Conservation (phyloP, 768 basidiomycete genomes). For the Scleroderma bovista region DNA sequence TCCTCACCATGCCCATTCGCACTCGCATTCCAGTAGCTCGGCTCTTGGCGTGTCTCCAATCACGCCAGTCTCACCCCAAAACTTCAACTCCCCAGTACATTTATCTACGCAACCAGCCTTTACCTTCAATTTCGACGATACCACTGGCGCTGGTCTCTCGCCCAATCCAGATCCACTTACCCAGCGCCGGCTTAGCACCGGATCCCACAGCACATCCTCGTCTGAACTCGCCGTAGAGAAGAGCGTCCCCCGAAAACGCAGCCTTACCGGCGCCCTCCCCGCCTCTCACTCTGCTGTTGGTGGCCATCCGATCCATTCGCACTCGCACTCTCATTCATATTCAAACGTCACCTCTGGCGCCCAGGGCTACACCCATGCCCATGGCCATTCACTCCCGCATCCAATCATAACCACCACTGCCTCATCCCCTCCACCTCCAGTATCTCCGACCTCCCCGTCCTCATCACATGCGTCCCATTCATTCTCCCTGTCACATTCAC, state of each 20-base stretch:
- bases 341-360: constrained; percentile 6
- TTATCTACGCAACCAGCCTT: constrained; percentile 39
- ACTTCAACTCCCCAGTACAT: constrained; percentile 39
- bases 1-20: constrained; percentile 14
- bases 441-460: constrained; percentile 19
- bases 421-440: constrained; percentile 23
- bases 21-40: constrained; percentile 13
- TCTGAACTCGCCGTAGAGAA: constrained; percentile 43
- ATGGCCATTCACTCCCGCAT: constrained; percentile 14
- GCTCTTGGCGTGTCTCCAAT: constrained; percentile 40
- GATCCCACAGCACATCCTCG: constrained; percentile 38
- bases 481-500: constrained; percentile 16
- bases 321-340: constrained; percentile 23
- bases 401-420: constrained; percentile 29
- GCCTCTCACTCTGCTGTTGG: constrained; percentile 11
- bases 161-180: constrained; percentile 25
- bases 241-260: constrained; percentile 61
- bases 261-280: constrained; percentile 47
- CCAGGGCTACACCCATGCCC: not conserved
- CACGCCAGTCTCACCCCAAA: constrained; percentile 52
- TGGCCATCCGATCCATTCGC: constrained; percentile 17
- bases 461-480: constrained; percentile 19
- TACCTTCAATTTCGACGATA: constrained; percentile 48
- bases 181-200: constrained; percentile 34
- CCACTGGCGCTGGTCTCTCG: constrained; percentile 19